A percentile compares a stretch with the other conserved stretches of the same genome.
Conservation (phyloP, 805 yeast genomes). For the Candida sphagnicola region DNA sequence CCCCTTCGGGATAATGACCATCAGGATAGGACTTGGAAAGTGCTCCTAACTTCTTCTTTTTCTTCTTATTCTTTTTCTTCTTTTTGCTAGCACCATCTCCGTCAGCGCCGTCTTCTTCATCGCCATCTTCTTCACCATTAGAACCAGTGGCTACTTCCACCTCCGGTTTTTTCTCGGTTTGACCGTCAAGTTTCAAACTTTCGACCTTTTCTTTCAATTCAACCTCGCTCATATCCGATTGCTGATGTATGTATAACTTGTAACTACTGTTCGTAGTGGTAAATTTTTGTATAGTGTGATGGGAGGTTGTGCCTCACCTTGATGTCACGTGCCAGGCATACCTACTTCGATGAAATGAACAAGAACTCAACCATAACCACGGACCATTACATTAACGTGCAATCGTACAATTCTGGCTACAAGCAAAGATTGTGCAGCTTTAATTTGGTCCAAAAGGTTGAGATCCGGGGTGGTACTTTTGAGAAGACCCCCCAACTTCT, state of each 20-base stretch:
- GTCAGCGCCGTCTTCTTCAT: slow-evolving; percentile 45
- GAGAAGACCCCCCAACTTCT: no score
- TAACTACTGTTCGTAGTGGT: not conserved
- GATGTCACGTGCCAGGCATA: no score
- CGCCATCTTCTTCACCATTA: slow-evolving; percentile 8
- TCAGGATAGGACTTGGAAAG: slow-evolving; percentile 68
- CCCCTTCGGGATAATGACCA: slow-evolving; percentile 79
- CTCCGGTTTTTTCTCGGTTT: not conserved
- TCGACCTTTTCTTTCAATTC: slow-evolving; percentile 10
- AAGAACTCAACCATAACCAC: no score
- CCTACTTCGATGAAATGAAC: no score
- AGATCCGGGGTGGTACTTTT: no score
- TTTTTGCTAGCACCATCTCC: slow-evolving; percentile 15
- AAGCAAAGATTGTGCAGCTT: no score
- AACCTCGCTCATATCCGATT: not conserved
- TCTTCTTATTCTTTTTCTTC: slow-evolving; percentile 47
- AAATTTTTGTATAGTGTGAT: no score
- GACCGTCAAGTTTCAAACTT: slow-evolving; percentile 9
- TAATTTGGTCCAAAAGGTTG: no score
- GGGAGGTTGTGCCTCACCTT: no score
- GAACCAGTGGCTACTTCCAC: slow-evolving; percentile 4
- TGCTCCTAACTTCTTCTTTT: slow-evolving; percentile 52
- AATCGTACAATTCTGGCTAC: no score
- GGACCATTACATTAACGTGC: no score
- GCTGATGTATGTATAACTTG: no score